Evolutionary conservation across 441 rosid genomes (phyloP).

Genomic region (Pelargonium fulgidum): DNA sequence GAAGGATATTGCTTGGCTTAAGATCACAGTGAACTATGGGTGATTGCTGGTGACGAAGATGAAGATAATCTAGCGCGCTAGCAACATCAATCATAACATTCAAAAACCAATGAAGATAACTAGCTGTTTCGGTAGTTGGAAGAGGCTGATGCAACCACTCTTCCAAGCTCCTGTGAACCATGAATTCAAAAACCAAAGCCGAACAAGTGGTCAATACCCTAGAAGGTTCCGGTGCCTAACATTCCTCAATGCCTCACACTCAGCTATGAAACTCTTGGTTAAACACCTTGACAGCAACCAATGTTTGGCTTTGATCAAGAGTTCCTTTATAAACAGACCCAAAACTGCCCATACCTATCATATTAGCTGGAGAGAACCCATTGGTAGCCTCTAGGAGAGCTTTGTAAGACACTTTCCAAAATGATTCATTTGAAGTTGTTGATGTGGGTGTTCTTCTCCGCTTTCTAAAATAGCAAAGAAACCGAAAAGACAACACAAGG

Average conservation of each 20-base stretch:
- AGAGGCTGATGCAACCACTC: not conserved
- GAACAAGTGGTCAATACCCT: conserved; percentile 16
- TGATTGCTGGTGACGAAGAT: not conserved
- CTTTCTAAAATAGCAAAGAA: not conserved
- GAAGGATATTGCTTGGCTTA: not conserved
- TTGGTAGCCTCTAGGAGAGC: conserved; percentile 6
- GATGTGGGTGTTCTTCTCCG: not conserved
- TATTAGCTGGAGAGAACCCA: not conserved
- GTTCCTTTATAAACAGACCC: not conserved
- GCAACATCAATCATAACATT: not conserved
- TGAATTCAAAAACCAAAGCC: conserved; percentile 16
- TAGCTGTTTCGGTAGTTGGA: not conserved
- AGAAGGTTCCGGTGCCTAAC: conserved; percentile 6
- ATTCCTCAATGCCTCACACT: conserved; percentile 8
- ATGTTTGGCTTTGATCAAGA: not conserved
- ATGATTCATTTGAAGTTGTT: not conserved
- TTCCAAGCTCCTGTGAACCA: not conserved
- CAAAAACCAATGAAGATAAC: not conserved
- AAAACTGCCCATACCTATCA: conserved; percentile 9
- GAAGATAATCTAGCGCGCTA: not conserved
- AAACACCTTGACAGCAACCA: conserved; percentile 14
- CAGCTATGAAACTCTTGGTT: conserved; percentile 15
- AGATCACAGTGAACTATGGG: conserved; percentile 6
- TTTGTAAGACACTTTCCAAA: not conserved
- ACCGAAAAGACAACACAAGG: not conserved